Evolutionary conservation across 441 rosid species (phyloP), one percentile per base, ranked within the genome.

Genomic region (Adansonia grandidieri): DNA sequence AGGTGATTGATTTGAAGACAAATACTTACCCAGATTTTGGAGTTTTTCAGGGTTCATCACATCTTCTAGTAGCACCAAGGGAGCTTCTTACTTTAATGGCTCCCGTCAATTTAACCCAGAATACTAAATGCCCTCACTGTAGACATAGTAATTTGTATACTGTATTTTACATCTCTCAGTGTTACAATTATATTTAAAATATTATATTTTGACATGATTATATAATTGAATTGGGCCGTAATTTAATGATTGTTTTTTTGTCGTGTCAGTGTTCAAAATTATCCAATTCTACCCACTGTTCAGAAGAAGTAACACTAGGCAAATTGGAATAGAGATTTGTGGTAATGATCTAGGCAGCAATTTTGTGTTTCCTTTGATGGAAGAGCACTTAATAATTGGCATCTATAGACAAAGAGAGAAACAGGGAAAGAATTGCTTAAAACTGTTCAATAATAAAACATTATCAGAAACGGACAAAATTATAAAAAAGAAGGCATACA

Each of bases 361-460:
- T n/a, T 53, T 32, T 9, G 13, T 70, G 73, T 24, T 70, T 70
- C 58, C 73, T 28, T 2, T 24, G 37, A 70, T 51, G 60, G 60
- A 28, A 17, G 22, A 13, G 45, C 62, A 71, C 62, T 71, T 51
- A 0, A n/a, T 9, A 54, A n/a, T 32, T 44, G 32, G 64, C 48
- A 72, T 10, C 32, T 15, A 10, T 3, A 32, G 45, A 20, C 74
- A 70, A 4, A 14, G 22, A 28, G 24, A 50, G 22, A 22, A 22
- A 17, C 19, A 45, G 14, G 32, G 53, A 14, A 17, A 28, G 48
- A 37, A n/a, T 53, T 72, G 75, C 63, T 54, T 54, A 72, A 54
- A 72, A 72, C 32, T 54, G 32, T 37, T 32, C 32, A 32, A 56
- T 9, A 50, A 37, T 11, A 28, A 19, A 28, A 14, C 74, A 70